Evolutionary conservation across 768 basidiomycete genomes (phyloP).

Genomic region (Lentinula aciculospora): DNA sequence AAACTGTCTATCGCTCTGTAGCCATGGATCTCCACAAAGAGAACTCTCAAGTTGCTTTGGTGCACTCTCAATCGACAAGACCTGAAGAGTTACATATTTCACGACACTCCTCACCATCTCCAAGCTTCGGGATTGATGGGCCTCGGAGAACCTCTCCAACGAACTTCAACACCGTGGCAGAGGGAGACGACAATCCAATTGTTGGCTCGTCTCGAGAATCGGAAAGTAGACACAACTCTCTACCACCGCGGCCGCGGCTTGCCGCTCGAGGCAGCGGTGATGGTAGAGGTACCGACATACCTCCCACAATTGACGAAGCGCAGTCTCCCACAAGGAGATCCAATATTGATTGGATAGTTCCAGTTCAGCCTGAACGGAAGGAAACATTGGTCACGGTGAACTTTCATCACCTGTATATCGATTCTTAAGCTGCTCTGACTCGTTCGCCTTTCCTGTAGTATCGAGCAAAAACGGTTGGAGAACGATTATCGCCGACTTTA

Average conservation of each 20-base stretch:
- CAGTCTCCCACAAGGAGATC: neutral
- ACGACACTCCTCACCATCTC: neutral
- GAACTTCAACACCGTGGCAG: neutral
- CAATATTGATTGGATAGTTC: neutral
- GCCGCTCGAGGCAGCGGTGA: neutral
- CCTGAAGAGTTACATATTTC: neutral
- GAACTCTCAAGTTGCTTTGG: neutral
- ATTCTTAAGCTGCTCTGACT: neutral
- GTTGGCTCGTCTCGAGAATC: neutral
- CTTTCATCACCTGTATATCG: neutral
- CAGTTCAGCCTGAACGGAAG: neutral
- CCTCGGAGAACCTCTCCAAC: neutral
- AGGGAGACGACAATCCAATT: neutral
- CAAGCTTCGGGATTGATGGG: neutral
- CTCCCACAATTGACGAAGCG: neutral
- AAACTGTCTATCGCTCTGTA: neutral
- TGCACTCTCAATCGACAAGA: neutral
- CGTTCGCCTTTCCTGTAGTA: neutral
- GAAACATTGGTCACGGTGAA: neutral
- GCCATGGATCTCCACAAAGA: neutral
- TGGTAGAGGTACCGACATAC: neutral
- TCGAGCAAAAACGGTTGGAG: slow-evolving; percentile 30
- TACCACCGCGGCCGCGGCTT: neutral
- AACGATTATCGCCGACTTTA: slow-evolving; percentile 53
- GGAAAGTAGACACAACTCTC: neutral